Evolutionary conservation across 768 basidiomycete genomes (phyloP), one percentile per base, ranked within the genome.

Genomic region (Phanerodontia chrysosporium): DNA sequence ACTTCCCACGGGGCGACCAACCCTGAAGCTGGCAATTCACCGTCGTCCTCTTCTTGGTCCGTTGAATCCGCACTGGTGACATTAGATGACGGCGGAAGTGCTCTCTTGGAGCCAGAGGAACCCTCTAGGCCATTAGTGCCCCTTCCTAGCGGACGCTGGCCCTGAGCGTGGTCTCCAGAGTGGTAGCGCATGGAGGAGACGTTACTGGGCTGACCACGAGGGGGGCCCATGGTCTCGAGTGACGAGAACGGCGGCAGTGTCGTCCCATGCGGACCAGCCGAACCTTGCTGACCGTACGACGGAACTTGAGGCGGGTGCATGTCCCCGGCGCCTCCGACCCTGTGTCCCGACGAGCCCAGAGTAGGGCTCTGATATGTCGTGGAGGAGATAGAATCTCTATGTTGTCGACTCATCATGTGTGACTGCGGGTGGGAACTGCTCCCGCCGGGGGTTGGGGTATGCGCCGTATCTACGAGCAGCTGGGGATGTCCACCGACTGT

Each of bases 1-100:
- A 92, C 91, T 73, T 92, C 90, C 86, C 89, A 90, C 51, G 92
- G 92, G 9, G 91, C 92, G 55, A 92, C 85, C 49, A 94, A 81
- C 49, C 92, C 90, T 42, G 81, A 83, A 36, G 88, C 87, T 0
- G 92, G 92, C 14, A 94, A 73, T 69, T 89, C 92, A 18, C 88
- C 87, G 58, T 89, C 90, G 46, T 92, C 90, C 49, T 91, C 90
- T 51, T 93, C 92, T n/a, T 83, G 71, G 67, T 92, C 92, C 36
- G 90, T 89, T 1, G 91, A 91, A 71, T 92, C 85, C 12, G 88
- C 85, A 62, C 89, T 92, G 9, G 86, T 84, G 60, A 85, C 81
- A 64, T 83, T 84, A 1, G 90, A 90, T 14, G 83, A 79, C 2
- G 80, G 74, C 13, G 83, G 81, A 32, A 83, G 81, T 29, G 80